Conservation (phyloP, 2,329 filamentous ascomycete species). For the Aspergillus sp. region DNA sequence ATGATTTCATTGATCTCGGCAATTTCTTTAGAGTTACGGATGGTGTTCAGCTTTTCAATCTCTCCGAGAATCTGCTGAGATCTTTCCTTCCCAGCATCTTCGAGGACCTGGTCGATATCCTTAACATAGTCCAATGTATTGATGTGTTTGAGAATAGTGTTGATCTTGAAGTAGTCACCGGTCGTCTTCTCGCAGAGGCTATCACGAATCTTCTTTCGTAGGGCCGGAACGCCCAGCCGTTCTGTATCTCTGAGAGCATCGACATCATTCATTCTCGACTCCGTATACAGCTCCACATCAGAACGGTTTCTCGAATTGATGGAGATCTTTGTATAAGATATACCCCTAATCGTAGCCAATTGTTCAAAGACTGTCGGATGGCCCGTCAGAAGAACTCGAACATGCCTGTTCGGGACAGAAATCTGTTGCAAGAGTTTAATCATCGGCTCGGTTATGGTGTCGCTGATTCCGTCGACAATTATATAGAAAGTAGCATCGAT, state of each 20-base stretch:
- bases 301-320: slow-evolving; percentile 14
- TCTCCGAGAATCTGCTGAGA: slow-evolving; percentile 20
- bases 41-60: slow-evolving; percentile 17
- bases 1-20: slow-evolving; percentile 24
- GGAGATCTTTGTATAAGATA: slow-evolving; percentile 8
- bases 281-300: slow-evolving; percentile 19
- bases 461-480: slow-evolving; percentile 48
- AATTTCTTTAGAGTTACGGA: slow-evolving; percentile 17
- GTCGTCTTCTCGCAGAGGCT: slow-evolving; percentile 14
- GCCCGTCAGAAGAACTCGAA: slow-evolving; percentile 18
- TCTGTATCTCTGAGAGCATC: slow-evolving; percentile 17
- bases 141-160: slow-evolving; percentile 19
- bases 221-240: slow-evolving; percentile 11
- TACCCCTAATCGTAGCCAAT: slow-evolving; percentile 5
- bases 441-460: slow-evolving; percentile 25
- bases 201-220: slow-evolving; percentile 14
- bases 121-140: slow-evolving; percentile 19
- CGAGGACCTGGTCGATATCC: slow-evolving; percentile 21
- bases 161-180: slow-evolving; percentile 22
- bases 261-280: slow-evolving; percentile 19
- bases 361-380: slow-evolving; percentile 14
- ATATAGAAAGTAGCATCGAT: slow-evolving; percentile 30
- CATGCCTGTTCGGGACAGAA: slow-evolving; percentile 1
- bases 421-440: slow-evolving; percentile 13
- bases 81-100: slow-evolving; percentile 16